Base-by-base conservation (phyloP, 805 yeast genomes). In the Wickerhamiella parazyma region DNA sequence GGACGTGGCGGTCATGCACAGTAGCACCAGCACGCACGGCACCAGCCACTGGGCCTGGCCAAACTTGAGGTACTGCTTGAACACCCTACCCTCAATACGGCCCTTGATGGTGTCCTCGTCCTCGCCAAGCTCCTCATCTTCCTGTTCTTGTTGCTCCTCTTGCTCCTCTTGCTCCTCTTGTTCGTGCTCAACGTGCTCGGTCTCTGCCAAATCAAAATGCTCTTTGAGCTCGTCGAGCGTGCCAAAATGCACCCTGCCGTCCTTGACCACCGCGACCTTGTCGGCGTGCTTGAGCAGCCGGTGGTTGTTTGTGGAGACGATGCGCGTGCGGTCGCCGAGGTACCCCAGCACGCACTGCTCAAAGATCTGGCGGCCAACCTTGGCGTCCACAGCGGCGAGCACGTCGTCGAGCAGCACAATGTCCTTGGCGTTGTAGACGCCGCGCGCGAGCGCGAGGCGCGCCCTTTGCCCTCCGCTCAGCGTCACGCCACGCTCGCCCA, bases 391-490 rank as follows among this genome's bases (percentile, higher is more conserved):
- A 3, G 95, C 94, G 65, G 84, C 75, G 48, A 85, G 65, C 9
- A 83, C 86, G 58, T 84, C 95, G 56, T 84, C 94, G 45, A 84
- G 62, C 38, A 84, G 59, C 10, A 81, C 65, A 31, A 81, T 72
- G 48, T 80, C 84, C 17, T 71, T 67, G 33, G 72, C 68, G 19
- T 75, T 71, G 53, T 84, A 84, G 1, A 79, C 84, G 2, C 91
- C 81, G 52, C 95, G 71, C 1, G 95, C 94, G 41, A 84, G 65
- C 53, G 76, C 77, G 49, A 84, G 76, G 57, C 95, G 73, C 0
- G 94, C 91, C 64, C 83, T 85, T 58, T 84, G 95, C 39, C 95
- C 95, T 39, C 95, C 95, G 8, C 91, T 80, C 37, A 84, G 63
- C 0, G 91, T 85, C 45, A 85, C 79, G 53, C 95, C 95, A 49